Evolutionary conservation across 345 rosid genomes (phyloP).

Genomic region (Ceriops decandra): DNA sequence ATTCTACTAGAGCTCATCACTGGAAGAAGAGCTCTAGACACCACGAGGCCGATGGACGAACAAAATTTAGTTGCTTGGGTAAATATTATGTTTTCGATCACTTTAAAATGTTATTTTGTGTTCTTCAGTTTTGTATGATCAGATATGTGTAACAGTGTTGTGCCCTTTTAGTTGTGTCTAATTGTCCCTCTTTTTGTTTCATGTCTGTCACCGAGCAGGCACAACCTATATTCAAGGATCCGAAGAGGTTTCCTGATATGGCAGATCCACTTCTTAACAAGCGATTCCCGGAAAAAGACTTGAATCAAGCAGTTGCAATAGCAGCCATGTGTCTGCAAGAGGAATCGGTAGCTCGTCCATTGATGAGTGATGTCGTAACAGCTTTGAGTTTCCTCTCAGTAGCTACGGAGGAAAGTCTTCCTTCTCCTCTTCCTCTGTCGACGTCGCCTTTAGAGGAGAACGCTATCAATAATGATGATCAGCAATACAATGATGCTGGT

Average conservation of each 20-base stretch:
- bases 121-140: neutral
- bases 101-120: neutral
- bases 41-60: constrained; percentile 54
- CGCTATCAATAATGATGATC: neutral
- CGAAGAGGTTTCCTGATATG: constrained; percentile 62
- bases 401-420: neutral
- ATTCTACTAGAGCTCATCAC: constrained; percentile 69
- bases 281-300: constrained; percentile 55
- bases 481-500: neutral
- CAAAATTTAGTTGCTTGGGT: constrained; percentile 86
- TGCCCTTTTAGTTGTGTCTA: no score
- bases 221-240: constrained; percentile 62
- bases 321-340: constrained; percentile 89
- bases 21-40: constrained; percentile 65
- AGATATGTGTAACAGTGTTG: neutral
- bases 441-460: constrained; percentile 12
- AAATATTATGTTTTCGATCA: constrained; percentile 5
- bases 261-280: constrained; percentile 62
- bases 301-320: constrained; percentile 83
- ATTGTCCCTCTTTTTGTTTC: neutral
- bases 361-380: constrained; percentile 67
- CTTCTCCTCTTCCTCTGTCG: constrained; percentile 4
- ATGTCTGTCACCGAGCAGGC: constrained; percentile 41
- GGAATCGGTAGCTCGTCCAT: constrained; percentile 68
- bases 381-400: constrained; percentile 64